Conservation (phyloP, 495 filamentous ascomycete species). For the Penicillium lividum region DNA sequence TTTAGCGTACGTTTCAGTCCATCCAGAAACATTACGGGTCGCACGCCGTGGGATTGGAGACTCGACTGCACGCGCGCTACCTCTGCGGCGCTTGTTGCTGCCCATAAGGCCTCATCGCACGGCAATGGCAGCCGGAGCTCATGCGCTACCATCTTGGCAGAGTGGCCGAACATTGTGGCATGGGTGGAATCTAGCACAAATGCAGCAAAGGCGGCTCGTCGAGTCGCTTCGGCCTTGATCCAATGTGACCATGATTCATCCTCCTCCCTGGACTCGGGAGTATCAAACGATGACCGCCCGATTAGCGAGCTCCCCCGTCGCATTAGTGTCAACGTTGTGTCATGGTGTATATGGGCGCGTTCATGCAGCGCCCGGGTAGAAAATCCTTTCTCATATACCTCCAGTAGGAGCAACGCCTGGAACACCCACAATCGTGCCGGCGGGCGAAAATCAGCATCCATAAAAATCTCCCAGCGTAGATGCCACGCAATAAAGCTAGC, state of each 20-base stretch:
- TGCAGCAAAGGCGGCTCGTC: conserved; percentile 88
- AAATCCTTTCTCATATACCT: conserved; percentile 97
- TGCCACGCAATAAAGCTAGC: conserved; percentile 90
- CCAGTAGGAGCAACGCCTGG: conserved; percentile 84
- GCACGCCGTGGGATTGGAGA: conserved; percentile 78
- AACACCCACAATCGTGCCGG: conserved; percentile 98
- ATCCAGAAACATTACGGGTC: conserved; percentile 86
- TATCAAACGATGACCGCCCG: conserved; percentile 84
- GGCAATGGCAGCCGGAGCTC: conserved; percentile 91
- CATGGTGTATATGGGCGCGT: conserved; percentile 95
- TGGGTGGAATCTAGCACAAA: conserved; percentile 96
- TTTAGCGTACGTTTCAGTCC: conserved; percentile 89
- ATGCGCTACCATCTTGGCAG: conserved; percentile 94
- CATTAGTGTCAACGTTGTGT: conserved; percentile 94
- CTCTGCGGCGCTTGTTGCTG: conserved; percentile 84
- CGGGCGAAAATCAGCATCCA: conserved; percentile 85
- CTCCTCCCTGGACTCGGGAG: conserved; percentile 77
- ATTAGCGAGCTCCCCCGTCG: conserved; percentile 88
- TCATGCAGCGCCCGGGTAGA: conserved; percentile 89
- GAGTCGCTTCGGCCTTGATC: conserved; percentile 92
- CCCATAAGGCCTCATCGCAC: conserved; percentile 93
- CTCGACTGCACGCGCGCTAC: conserved; percentile 85
- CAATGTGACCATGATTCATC: conserved; percentile 97
- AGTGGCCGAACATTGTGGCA: conserved; percentile 97
- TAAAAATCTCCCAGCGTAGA: conserved; percentile 89